Base-by-base conservation (phyloP, 1,284 basidiomycete genomes). In the Pseudozyma hubeiensis region DNA sequence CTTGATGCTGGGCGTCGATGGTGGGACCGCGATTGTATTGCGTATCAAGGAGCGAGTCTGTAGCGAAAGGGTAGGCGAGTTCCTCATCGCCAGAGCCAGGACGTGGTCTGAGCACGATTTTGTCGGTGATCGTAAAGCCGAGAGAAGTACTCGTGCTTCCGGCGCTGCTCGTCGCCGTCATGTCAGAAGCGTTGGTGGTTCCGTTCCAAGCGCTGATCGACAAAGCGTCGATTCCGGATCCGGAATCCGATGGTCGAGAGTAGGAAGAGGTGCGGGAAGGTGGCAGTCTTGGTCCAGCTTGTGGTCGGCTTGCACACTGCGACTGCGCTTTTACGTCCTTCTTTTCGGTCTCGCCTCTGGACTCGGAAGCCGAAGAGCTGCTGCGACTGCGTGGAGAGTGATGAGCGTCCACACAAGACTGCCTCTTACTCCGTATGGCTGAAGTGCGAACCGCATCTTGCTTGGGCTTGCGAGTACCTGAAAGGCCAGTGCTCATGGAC, bases 91-190 rank as follows among this genome's bases (percentile, higher is more conserved):
- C 43, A 4, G 53, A 34, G 7, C 53, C 60, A 13, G 60, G 40
- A 1, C 60, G 47, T 7, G 60, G 53, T 4, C 34, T 47, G 24
- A 63, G 60, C 4, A 56, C 46, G 40, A 63, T 63, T 7, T 13
- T 14, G 39, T 41, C 33, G 11, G 47, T 55, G 46, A 63, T 51
- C 1, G 53, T 44, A 24, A 55, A 41, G 39, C 39, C 16, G 13
- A 41, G 16, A 7, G 39, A 63, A 2, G 33, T 43, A 13, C 10
- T 31, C 31, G 46, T 44, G 52, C 10, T 14, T 24, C 44, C 13
- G 44, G 11, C 30, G 16, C 24, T 14, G 44, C 37, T 19, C 13
- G 24, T 52, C 17, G 31, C 33, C 14, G 13, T 48, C 14, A 5
- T 13, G 7, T 1, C 2, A 16, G 5, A 7, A 7, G 2, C 2